Evolutionary conservation across 495 filamentous ascomycete species (phyloP).

Genomic region (Penicillium chermesinum): DNA sequence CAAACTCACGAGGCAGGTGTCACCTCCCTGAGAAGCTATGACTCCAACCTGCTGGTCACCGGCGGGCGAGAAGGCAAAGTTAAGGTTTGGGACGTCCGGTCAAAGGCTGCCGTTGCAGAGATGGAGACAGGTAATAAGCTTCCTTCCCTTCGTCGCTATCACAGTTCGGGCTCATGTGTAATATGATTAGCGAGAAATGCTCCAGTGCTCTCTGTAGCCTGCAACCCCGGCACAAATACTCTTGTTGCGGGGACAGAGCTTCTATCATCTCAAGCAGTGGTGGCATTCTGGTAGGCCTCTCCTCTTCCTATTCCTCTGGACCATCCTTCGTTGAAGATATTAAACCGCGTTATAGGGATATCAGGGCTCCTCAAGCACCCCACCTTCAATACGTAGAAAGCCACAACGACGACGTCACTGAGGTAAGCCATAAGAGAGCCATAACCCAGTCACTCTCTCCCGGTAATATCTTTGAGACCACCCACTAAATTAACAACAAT

Average conservation of each 20-base stretch:
- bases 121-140: slow-evolving; percentile 36
- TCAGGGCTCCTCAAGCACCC: slow-evolving; percentile 50
- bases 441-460: neutral
- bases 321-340: slow-evolving; percentile 3
- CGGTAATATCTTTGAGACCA: neutral
- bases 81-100: slow-evolving; percentile 43
- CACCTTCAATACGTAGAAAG: slow-evolving; percentile 70
- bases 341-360: slow-evolving; percentile 57
- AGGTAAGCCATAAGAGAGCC: slow-evolving; percentile 39
- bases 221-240: slow-evolving; percentile 49
- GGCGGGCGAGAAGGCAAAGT: slow-evolving; percentile 47
- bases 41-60: slow-evolving; percentile 33
- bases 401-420: slow-evolving; percentile 89
- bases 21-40: slow-evolving; percentile 38
- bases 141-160: slow-evolving; percentile 1
- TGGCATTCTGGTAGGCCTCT: slow-evolving; percentile 63
- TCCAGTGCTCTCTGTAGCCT: slow-evolving; percentile 66
- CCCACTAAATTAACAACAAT: slow-evolving; percentile 1
- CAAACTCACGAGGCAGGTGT: slow-evolving; percentile 40
- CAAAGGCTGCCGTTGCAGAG: slow-evolving; percentile 30
- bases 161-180: neutral
- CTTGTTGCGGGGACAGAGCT: slow-evolving; percentile 79
- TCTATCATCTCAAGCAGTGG: slow-evolving; percentile 62
- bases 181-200: slow-evolving; percentile 33
- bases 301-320: neutral